These are phyloP conservation scores for Diaporthe australafricana DNA, from an alignment of 2,329 filamentous ascomycete species.

Conservation along the genomic window DNA sequence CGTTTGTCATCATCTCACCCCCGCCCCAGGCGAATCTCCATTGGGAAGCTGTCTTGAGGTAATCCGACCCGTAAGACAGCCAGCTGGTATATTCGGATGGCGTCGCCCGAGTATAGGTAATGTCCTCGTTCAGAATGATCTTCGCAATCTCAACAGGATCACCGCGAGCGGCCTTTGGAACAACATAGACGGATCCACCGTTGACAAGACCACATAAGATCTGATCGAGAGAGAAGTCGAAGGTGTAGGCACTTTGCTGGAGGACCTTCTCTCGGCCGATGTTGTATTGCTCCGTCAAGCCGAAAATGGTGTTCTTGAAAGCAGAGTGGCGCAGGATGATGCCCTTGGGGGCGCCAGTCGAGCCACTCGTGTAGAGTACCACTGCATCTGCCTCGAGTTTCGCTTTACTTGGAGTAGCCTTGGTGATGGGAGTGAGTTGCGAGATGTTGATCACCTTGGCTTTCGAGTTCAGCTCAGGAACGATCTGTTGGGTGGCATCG, in stretches of 20 bases:
- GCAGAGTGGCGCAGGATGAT: conserved; percentile 48
- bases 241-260: conserved; percentile 51
- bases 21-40: conserved; percentile 49
- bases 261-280: conserved; percentile 45
- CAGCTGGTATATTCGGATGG: conserved; percentile 52
- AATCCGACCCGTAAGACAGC: conserved; percentile 38
- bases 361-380: conserved; percentile 50
- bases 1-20: conserved; percentile 44
- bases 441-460: conserved; percentile 5
- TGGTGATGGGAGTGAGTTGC: background rate
- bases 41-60: conserved; percentile 8
- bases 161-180: conserved; percentile 41
- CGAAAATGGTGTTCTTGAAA: conserved; percentile 46
- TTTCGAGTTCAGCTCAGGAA: background rate
- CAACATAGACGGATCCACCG: conserved; percentile 47
- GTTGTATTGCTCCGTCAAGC: conserved; percentile 34
- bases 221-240: conserved; percentile 53
- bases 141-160: conserved; percentile 48
- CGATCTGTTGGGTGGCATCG: conserved; percentile 21
- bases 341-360: conserved; percentile 54
- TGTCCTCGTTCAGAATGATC: conserved; percentile 45
- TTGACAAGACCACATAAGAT: conserved; percentile 44
- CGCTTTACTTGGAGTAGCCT: background rate
- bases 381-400: conserved; percentile 38
- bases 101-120: conserved; percentile 51